phyloP scores from a whole-genome alignment of 805 yeast species.

The Metschnikowia santaceciliae region DNA sequence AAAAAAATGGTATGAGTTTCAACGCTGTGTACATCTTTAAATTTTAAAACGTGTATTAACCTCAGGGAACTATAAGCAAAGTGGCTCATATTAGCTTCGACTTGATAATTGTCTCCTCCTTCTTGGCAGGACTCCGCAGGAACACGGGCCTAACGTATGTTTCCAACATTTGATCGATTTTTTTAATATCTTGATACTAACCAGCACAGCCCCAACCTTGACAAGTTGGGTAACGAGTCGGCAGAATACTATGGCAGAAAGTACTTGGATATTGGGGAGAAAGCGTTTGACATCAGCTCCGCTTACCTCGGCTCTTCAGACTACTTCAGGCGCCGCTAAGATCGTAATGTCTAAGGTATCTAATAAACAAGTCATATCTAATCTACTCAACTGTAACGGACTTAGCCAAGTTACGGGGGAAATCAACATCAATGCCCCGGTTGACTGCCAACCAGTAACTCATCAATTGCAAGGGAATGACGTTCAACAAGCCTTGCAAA shows the following conservation, averaged over 20 bases:
- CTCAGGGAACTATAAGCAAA: conserved; percentile 31
- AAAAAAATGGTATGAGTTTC: not conserved
- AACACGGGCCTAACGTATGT: conserved; percentile 56
- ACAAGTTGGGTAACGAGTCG: conserved; percentile 40
- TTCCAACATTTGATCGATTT: not conserved
- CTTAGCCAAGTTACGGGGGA: conserved; percentile 98
- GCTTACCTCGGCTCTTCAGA: conserved; percentile 67
- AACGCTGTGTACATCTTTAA: not conserved
- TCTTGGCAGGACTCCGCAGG: conserved; percentile 50
- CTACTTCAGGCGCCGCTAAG: conserved; percentile 61
- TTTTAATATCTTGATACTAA: not conserved
- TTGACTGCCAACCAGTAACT: conserved; percentile 95
- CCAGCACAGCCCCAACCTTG: conserved; percentile 42
- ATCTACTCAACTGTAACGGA: conserved; percentile 90
- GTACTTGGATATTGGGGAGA: conserved; percentile 85
- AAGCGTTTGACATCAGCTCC: conserved; percentile 66
- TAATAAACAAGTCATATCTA: not conserved
- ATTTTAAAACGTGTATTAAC: conserved; percentile 5
- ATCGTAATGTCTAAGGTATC: conserved; percentile 1
- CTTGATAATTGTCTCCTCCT: conserved; percentile 56
- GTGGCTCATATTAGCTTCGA: conserved; percentile 56
- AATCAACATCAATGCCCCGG: conserved; percentile 95
- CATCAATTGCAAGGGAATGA: conserved; percentile 91
- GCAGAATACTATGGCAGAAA: conserved; percentile 51
- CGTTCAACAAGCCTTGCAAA: conserved; percentile 92